Percentiles rank a stretch among this genome's conserved stretches.
These are phyloP conservation scores for Punica granatum DNA, from an alignment of 345 rosid species.

Conservation along the genomic window DNA sequence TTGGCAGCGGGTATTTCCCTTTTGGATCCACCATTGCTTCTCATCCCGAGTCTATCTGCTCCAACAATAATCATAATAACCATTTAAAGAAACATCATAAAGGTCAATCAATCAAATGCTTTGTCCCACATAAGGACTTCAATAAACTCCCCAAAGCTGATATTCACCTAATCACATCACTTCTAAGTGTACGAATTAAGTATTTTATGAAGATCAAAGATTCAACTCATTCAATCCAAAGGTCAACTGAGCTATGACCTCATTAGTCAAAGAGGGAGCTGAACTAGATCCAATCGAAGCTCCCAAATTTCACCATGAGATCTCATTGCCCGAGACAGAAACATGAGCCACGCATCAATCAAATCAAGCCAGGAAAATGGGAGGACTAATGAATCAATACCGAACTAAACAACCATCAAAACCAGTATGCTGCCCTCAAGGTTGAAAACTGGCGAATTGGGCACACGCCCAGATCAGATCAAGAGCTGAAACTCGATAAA, in stretches of 20 bases:
- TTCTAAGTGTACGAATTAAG: background rate
- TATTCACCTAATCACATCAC: background rate
- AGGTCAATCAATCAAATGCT: background rate
- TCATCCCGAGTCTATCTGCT: conserved; percentile 61
- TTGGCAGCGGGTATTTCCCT: conserved; percentile 48
- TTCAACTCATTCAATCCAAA: background rate
- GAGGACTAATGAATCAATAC: background rate
- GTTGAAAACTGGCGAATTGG: conserved; percentile 5
- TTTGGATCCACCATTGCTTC: conserved; percentile 55
- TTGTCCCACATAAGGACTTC: background rate
- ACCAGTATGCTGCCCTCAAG: background rate
- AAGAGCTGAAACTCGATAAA: conserved; percentile 7
- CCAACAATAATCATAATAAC: conserved; percentile 43
- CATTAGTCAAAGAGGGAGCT: background rate
- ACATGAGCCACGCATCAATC: background rate
- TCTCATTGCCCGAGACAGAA: background rate
- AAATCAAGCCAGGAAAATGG: background rate
- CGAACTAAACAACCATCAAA: background rate
- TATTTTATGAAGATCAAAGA: background rate
- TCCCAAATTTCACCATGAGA: conserved; percentile 4
- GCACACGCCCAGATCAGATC: conserved; percentile 40
- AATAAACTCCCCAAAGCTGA: background rate
- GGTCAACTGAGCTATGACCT: conserved; percentile 4
- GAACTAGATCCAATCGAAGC: background rate
- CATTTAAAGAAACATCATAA: background rate